These are phyloP conservation scores for Metschnikowia borealis DNA, from an alignment of 805 yeast genomes.

Conservation along the genomic window DNA sequence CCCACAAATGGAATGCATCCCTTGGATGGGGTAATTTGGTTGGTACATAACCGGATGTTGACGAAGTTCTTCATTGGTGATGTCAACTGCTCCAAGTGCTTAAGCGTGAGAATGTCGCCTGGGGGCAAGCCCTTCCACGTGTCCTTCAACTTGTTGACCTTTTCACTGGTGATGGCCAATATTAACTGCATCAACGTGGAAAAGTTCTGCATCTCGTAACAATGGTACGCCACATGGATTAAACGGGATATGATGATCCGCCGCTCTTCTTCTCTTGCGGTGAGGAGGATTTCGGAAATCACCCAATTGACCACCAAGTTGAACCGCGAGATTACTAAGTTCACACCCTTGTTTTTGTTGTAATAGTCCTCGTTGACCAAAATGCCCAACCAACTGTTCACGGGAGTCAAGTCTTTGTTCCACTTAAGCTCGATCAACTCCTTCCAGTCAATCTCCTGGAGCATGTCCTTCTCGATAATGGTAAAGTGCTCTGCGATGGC, in stretches of 20 bases:
- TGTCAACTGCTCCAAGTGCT: slow-evolving; percentile 63
- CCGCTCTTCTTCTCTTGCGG: slow-evolving; percentile 55
- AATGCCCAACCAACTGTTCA: slow-evolving; percentile 79
- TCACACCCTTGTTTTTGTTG: slow-evolving; percentile 62
- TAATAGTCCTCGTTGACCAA: slow-evolving; percentile 51
- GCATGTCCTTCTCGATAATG: slow-evolving; percentile 76
- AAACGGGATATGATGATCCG: slow-evolving; percentile 74
- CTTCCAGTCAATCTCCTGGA: slow-evolving; percentile 87
- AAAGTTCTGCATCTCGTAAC: slow-evolving; percentile 70
- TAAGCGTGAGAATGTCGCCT: slow-evolving; percentile 66
- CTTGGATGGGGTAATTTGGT: slow-evolving; percentile 52
- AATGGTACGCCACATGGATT: slow-evolving; percentile 78
- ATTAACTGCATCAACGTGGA: slow-evolving; percentile 86
- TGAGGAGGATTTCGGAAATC: slow-evolving; percentile 77
- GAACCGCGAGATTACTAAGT: slow-evolving; percentile 78
- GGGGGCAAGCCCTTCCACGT: slow-evolving; percentile 76
- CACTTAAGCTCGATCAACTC: slow-evolving; percentile 76
- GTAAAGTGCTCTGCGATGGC: slow-evolving; percentile 79
- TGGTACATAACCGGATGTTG: slow-evolving; percentile 59
- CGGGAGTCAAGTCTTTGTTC: slow-evolving; percentile 62
- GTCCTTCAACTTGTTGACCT: slow-evolving; percentile 52
- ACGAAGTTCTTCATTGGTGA: slow-evolving; percentile 74
- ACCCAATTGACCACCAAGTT: slow-evolving; percentile 91
- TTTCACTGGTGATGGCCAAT: slow-evolving; percentile 69
- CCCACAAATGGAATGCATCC: slow-evolving; percentile 94